A percentile compares a stretch with the other conserved stretches of the same genome.
phyloP scores from a whole-genome alignment of 2,329 filamentous ascomycete species.

The Botrytis porri region DNA sequence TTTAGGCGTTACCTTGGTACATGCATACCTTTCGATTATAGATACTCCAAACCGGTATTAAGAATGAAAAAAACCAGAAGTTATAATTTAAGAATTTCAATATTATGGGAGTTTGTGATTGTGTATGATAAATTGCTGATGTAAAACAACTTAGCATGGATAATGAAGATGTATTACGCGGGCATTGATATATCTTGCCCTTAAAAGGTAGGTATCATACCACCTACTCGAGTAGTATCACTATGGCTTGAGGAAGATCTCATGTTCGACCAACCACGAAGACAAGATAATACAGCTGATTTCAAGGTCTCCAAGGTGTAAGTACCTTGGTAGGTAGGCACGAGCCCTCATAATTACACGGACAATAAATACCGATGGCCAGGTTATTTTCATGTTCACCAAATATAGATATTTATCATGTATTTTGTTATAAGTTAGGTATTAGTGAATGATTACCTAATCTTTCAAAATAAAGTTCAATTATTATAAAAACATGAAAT shows the following conservation, averaged over 20 bases:
- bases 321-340: neutral
- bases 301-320: neutral
- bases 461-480: neutral
- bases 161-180: neutral
- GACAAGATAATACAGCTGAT: neutral
- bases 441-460: neutral
- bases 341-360: neutral
- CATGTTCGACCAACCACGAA: neutral
- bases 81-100: too few species aligned
- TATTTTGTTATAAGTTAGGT: too few species aligned
- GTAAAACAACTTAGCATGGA: neutral
- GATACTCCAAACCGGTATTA: neutral
- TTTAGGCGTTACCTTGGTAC: slow-evolving; percentile 9
- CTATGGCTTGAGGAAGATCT: neutral
- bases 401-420: too few species aligned
- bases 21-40: slow-evolving; percentile 6
- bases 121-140: neutral
- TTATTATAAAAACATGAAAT: slow-evolving; percentile 12
- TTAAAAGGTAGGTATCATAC: too few species aligned
- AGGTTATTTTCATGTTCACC: neutral
- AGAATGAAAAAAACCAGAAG: neutral
- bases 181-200: too few species aligned
- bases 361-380: too few species aligned
- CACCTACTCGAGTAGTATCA: too few species aligned
- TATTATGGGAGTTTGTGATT: neutral